Base-by-base conservation (phyloP, 2,329 filamentous ascomycete species). In the Hortaea werneckii region DNA sequence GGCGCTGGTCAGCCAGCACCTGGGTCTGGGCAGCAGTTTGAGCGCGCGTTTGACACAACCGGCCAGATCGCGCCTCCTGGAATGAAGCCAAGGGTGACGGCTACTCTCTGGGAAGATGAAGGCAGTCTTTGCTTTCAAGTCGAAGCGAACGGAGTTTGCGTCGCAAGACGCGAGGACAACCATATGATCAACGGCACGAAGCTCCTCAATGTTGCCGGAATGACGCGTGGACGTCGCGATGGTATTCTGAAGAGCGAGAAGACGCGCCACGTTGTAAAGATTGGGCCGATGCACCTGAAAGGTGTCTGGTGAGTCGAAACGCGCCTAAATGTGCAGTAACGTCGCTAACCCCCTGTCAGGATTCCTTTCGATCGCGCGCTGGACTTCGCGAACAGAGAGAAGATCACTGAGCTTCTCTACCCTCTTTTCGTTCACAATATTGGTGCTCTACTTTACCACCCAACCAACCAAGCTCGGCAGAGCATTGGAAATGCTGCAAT, bases 111-210 rank as follows among this genome's bases (percentile, higher is more conserved):
- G 92, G 92, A 96, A 71, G 92, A 98, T 56, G 92, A 98, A 63
- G 92, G 92, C 30, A 96, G 88, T 62, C 73, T 96, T 29, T 98
- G 92, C 69, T 98, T 96, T 64, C 92, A 96, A 65, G 92, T 96
- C 1, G 92, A 96, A 67, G 90, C 92, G 3, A 84, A 92, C 55
- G 90, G 90, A 41, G 90, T 98, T 44, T 98, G 92, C 65, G 92
- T 96, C 47, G 90, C 90, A 44, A 80, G 92, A 55, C 78, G 92
- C 63, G 90, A 96, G 78, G 90, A 95, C 59, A 96, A 95, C 67
- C 87, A 95, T 69, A 95, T 98, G 87, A 95, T 98, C 67, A 98
- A 96, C 60, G 92, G 92, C 12, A 98, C 92, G 1, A 98, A 96
- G 67, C 74, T 98, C 47, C 72, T 96, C 47, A 98, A 98, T 55